Conservation (phyloP, 78 protist genomes). For the Dictyostelium purpureum region DNA sequence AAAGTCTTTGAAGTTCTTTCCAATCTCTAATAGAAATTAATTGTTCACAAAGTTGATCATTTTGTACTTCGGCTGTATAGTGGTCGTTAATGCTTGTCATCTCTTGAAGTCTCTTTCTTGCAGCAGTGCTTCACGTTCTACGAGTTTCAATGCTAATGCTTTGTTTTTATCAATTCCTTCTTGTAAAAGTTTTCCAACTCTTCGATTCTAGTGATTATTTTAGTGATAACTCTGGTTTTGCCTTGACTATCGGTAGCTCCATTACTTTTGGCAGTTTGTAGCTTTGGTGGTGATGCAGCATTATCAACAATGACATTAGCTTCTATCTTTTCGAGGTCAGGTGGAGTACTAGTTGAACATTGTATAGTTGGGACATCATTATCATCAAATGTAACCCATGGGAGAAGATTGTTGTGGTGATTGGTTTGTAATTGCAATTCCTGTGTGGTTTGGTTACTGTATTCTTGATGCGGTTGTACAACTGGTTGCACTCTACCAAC, state of each 20-base stretch:
- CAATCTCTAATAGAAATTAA: constrained; percentile 45
- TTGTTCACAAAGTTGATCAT: constrained; percentile 72
- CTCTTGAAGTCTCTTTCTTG: constrained; percentile 63
- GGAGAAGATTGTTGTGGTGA: background rate
- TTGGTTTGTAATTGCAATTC: background rate
- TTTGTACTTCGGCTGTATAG: constrained; percentile 64
- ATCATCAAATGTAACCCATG: constrained; percentile 65
- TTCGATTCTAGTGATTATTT: constrained; percentile 65
- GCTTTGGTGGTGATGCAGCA: background rate
- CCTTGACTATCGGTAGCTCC: constrained; percentile 1
- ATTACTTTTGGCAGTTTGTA: background rate
- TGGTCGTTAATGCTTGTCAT: constrained; percentile 10
- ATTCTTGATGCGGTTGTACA: too few species aligned
- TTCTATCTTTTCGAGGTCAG: constrained; percentile 37
- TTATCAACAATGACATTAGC: constrained; percentile 10
- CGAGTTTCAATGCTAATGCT: constrained; percentile 17
- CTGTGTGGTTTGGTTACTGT: background rate
- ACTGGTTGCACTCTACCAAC: constrained; percentile 7
- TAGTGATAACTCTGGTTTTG: constrained; percentile 59
- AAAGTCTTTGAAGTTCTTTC: constrained; percentile 37
- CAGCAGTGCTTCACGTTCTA: constrained; percentile 71
- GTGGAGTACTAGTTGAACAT: constrained; percentile 42
- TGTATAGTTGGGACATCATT: constrained; percentile 28
- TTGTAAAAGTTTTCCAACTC: constrained; percentile 60
- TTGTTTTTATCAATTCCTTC: constrained; percentile 75